Base-by-base conservation (phyloP, 768 basidiomycete species). In the Hericium alpestre region DNA sequence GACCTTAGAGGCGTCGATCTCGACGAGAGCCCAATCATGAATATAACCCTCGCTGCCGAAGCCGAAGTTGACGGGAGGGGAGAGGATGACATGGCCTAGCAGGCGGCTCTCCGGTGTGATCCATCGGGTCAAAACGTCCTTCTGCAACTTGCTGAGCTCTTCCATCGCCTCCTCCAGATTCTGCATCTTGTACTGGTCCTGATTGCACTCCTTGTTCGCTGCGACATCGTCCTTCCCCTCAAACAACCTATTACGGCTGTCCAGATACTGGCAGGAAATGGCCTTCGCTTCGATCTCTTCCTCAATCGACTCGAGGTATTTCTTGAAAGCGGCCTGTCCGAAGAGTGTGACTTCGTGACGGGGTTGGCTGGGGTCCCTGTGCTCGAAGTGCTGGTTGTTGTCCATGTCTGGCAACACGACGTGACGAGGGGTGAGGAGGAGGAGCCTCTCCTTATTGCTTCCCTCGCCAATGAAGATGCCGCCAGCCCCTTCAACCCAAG, bases 401-500 rank as follows among this genome's bases (percentile, higher is more conserved):
- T 32, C 3, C 15, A 15, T 27, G 4, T 51, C 50, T 27, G 13
- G 25, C 11, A 51, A 51, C 11, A 51, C 50, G 25, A 51, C 50
- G 27, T 51, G 50, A 4, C 50, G 50, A 32, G 50, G 22, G 25
- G 50, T 25, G 22, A 51, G 22, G n/a, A 51, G 50, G 50, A 64
- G 38, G 58, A 37, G 43, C 1, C 43, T 51, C 4, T 51, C 65
- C 25, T 18, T 55, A 59, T 61, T 18, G 55, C 65, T 70, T 38
- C 63, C 61, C 11, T 69, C 60, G 56, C 27, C n/a, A 32, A 64
- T 59, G 61, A 73, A 66, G 43, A 70, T 59, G 8, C 53, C 54
- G 37, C 66, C 71, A 1, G 75, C 74, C 56, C 74, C 73, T 59
- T 73, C 75, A 40, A 46, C 64, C 54, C 69, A 37, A 41, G 74